Evolutionary conservation across 768 basidiomycete species (phyloP).

Genomic region (Atractiella rhizophila): DNA sequence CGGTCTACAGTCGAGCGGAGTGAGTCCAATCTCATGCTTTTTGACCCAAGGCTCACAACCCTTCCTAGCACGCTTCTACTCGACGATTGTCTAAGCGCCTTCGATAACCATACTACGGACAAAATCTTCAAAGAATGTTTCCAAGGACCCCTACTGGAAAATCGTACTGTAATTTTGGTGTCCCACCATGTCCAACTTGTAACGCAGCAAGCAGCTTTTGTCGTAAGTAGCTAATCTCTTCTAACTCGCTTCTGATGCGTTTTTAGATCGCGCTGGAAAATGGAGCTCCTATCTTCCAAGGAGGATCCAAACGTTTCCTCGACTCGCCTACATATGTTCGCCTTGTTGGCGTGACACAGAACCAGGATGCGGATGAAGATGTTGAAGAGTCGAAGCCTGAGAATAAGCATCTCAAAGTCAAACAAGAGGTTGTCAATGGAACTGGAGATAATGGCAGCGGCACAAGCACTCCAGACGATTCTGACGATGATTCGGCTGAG

Average conservation of each 20-base stretch:
- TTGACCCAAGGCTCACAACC: not conserved
- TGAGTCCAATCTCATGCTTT: not conserved
- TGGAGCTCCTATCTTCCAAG: conserved; percentile 9
- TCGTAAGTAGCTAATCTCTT: conserved; percentile 16
- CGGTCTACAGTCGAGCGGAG: not conserved
- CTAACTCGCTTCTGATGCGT: not conserved
- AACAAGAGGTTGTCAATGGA: conserved; percentile 4
- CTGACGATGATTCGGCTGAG: conserved; percentile 5
- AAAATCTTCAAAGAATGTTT: conserved; percentile 42
- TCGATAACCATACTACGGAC: conserved; percentile 33
- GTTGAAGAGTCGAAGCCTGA: conserved; percentile 1
- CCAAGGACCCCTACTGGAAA: conserved; percentile 45
- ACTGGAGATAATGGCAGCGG: not conserved
- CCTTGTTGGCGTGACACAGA: no score
- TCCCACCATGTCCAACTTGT: conserved; percentile 87
- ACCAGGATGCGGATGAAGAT: conserved; percentile 9
- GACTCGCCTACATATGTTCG: conserved; percentile 9
- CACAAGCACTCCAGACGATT: conserved; percentile 8
- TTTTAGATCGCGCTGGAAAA: conserved; percentile 11
- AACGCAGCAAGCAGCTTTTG: conserved; percentile 43
- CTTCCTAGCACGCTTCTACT: no score
- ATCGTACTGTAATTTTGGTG: conserved; percentile 61
- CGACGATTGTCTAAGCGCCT: conserved; percentile 11
- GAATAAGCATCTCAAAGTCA: not conserved
- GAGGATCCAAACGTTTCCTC: conserved; percentile 6